Base-by-base conservation (phyloP, 2,329 filamentous ascomycete species). In the Penicillium fuscoglaucum region DNA sequence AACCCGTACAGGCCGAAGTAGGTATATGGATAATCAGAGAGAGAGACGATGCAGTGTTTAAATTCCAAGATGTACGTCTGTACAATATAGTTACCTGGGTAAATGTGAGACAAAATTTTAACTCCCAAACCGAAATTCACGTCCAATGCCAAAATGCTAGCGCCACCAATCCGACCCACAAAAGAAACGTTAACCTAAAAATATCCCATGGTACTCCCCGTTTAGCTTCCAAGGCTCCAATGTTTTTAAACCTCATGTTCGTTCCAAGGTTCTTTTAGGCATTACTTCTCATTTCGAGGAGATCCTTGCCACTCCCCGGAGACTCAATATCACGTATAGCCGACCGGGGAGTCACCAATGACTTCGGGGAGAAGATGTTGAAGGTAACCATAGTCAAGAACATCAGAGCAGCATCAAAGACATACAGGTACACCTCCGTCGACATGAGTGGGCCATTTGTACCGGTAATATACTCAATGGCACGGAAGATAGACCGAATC, bases 351-450 rank as follows among this genome's bases (percentile, higher is more conserved):
- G 48, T 39, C 21, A 51, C 37, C 24, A 40, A 15, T 13, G 49
- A n/a, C 28, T 47, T 47, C 7, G 49, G 39, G 8, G 37, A 28
- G 26, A 52, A 52, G 26, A 52, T 28, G n/a, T 21, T 41, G 35
- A 52, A 41, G 13, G 26, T 28, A 9, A 52, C 1, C 49, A 52
- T 52, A 29, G 26, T 21, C 26, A 52, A 17, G 28, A 63, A 61
- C 68, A 73, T 73, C 35, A 69, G 53, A 15, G 63, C 55, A 3
- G 65, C 61, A 55, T 72, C 70, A 51, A 72, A 72, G 13, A 70
- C 44, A 58, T 71, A 73, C 1, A 72, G 53, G 24, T 58, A 71
- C 26, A 61, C 46, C 57, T 72, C 71, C 19, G 64, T 61, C 12
- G 57, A 61, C 33, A 71, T 46, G 3, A 71, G 43, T 31, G 61